These are phyloP conservation scores for Digitaria exilis DNA, from an alignment of 202 grass and related monocot species.

Conservation along the genomic window DNA sequence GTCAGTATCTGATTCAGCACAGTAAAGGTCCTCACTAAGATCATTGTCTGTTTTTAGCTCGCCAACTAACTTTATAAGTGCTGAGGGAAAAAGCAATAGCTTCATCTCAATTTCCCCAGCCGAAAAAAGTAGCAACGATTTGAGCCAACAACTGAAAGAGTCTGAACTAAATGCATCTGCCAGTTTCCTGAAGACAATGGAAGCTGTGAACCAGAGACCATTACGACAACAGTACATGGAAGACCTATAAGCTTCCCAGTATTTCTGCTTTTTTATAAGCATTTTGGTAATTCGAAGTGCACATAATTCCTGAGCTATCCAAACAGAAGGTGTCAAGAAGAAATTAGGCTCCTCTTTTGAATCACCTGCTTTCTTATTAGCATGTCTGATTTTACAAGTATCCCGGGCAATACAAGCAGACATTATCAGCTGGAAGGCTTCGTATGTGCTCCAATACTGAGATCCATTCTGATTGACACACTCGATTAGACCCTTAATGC, in stretches of 20 bases:
- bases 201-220: constrained; percentile 84
- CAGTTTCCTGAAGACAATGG: constrained; percentile 85
- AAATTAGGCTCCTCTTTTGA: constrained; percentile 8
- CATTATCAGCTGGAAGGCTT: constrained; percentile 63
- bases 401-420: constrained; percentile 42
- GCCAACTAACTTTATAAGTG: constrained; percentile 52
- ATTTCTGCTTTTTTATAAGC: constrained; percentile 66
- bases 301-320: constrained; percentile 66
- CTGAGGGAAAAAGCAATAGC: constrained; percentile 75
- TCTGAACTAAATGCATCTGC: constrained; percentile 51
- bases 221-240: constrained; percentile 74
- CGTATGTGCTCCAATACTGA: constrained; percentile 56
- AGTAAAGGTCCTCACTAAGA: constrained; percentile 45
- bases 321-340: constrained; percentile 37
- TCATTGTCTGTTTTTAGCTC: constrained; percentile 58
- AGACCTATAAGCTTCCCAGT: constrained; percentile 85
- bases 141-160: constrained; percentile 67
- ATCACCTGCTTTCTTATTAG: constrained; percentile 29
- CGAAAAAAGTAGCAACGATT: constrained; percentile 68
- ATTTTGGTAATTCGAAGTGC: constrained; percentile 58
- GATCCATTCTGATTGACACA: constrained; percentile 51
- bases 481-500: constrained; percentile 51
- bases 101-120: constrained; percentile 80
- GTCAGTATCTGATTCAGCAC: constrained; percentile 45
- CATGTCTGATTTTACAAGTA: constrained; percentile 38